These are phyloP conservation scores for Sphenostylis stenocarpa DNA, from an alignment of 306 rosid species.

Conservation along the genomic window DNA sequence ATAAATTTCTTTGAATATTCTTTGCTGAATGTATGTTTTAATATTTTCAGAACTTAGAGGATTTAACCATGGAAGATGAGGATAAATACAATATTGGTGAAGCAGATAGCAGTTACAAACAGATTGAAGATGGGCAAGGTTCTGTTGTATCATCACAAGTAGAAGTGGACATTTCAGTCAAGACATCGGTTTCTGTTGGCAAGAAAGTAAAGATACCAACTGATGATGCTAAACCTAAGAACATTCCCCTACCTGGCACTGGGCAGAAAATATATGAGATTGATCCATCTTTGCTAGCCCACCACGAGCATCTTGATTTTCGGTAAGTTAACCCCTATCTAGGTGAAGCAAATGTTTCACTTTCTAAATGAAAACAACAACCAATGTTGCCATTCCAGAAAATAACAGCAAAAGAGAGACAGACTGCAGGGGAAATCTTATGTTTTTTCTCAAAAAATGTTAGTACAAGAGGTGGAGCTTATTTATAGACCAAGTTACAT, in stretches of 20 bases:
- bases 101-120: constrained; percentile 35
- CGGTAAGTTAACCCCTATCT: constrained; percentile 62
- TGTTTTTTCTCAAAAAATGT: neutral
- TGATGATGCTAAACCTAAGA: constrained; percentile 41
- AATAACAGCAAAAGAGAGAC: neutral
- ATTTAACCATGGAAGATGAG: constrained; percentile 48
- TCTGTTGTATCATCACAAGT: constrained; percentile 39
- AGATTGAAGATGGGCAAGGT: constrained; percentile 40
- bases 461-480: neutral
- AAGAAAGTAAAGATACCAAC: constrained; percentile 23
- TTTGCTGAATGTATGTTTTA: constrained; percentile 34
- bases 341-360: constrained; percentile 14
- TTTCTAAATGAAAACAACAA: constrained; percentile 24
- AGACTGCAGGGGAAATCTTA: neutral
- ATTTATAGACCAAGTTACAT: neutral
- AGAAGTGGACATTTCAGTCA: constrained; percentile 41
- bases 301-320: constrained; percentile 76
- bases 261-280: constrained; percentile 84
- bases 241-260: constrained; percentile 72
- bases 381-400: neutral
- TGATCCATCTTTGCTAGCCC: constrained; percentile 60
- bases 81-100: constrained; percentile 39
- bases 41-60: constrained; percentile 49
- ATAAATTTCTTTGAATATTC: constrained; percentile 17
- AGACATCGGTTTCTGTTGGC: constrained; percentile 39